Base-by-base conservation (phyloP, 2,329 filamentous ascomycete species). In the Aspergillus sp. region DNA sequence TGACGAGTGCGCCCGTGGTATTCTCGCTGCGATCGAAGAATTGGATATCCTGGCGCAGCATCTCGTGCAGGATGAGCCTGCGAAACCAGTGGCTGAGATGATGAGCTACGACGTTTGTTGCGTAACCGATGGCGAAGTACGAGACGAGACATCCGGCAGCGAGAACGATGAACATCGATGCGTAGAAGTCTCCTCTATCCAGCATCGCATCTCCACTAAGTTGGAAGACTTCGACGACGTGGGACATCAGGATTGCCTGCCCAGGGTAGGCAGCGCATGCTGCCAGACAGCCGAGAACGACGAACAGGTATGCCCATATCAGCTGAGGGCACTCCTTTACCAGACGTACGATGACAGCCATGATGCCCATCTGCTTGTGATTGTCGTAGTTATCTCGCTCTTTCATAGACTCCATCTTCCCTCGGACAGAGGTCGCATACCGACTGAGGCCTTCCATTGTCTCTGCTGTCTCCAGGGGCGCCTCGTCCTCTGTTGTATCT, bases 21-120 rank as follows among this genome's bases (percentile, higher is more conserved):
- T 98, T 96, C 73, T 95, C 89, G 61, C 96, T 90, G 43, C 82
- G 83, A 73, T 98, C 95, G 66, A 97, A 99, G 74, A 93, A 98
- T 31, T 87, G 81, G 57, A 98, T 93, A 62, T 98, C 95, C 75
- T 98, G 93, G 61, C 93, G 90, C 51, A 98, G 85, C 79, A 98
- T 91, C 2, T 93, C 91, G n/a, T 91, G 87, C 70, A 91, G 90
- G 55, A 97, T 84, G 23, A 98, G 83, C 35, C 87, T 84, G 77
- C 87, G 21, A 91, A 93, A 66, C 97, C 93, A 2, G 87, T 80
- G 52, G 89, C 67, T 54, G 90, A 91, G 68, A 93, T 89, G 7
- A 77, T 74, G 21, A 82, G 73, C 66, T 89, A 91, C 6, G 87
- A 81, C 55, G 92, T 72, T 59, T 96, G 84, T 69, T 89, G 85